Conservation (phyloP, 768 basidiomycete genomes). For the Paxillus involutus region DNA sequence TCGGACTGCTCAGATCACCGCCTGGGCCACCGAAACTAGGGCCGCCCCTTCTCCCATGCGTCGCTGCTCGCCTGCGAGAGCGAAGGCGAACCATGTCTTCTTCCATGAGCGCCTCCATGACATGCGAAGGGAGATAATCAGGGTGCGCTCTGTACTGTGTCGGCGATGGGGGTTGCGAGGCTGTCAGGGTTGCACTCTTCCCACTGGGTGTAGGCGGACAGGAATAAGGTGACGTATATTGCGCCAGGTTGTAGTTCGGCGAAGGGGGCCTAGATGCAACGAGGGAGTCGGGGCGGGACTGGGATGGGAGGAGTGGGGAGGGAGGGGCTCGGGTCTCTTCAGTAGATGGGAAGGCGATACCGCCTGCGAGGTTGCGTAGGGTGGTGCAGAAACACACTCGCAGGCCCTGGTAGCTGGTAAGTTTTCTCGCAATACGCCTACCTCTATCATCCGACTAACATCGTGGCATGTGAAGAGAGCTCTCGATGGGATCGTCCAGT, state of each 20-base stretch:
- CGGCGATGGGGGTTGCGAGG: conserved; percentile 32
- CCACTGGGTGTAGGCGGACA: conserved; percentile 45
- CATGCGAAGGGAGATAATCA: conserved; percentile 71
- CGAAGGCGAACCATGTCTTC: conserved; percentile 92
- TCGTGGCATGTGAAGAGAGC: conserved; percentile 40
- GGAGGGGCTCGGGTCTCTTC: conserved; percentile 53
- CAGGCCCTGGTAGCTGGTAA: conserved; percentile 77
- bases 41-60: conserved; percentile 43
- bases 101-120: conserved; percentile 87
- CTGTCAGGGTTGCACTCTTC: conserved; percentile 20
- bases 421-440: conserved; percentile 31
- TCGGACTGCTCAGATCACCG: conserved; percentile 61
- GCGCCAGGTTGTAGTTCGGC: conserved; percentile 74
- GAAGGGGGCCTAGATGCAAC: conserved; percentile 71
- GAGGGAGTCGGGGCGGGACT: conserved; percentile 23
- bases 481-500: conserved; percentile 75
- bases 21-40: conserved; percentile 36
- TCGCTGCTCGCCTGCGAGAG: conserved; percentile 53
- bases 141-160: conserved; percentile 35
- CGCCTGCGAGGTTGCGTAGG: conserved; percentile 66
- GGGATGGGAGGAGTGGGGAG: conserved; percentile 24
- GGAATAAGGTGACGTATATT: conserved; percentile 77
- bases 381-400: conserved; percentile 65
- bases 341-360: conserved; percentile 65
- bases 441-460: not conserved